These are phyloP conservation scores for Wickerhamomyces bisporus DNA, from an alignment of 805 yeast genomes.

Conservation along the genomic window DNA sequence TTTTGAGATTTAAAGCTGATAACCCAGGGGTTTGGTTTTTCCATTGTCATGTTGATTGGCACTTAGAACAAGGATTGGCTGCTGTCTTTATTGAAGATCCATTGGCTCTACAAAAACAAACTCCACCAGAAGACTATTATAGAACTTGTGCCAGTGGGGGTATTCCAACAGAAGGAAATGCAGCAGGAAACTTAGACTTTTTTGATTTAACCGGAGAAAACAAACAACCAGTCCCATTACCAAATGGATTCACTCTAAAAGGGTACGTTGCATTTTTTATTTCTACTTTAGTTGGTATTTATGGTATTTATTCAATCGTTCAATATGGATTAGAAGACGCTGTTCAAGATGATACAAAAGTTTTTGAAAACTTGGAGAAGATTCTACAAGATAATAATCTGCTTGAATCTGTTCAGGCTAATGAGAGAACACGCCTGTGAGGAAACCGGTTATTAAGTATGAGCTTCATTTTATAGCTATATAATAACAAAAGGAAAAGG, in stretches of 20 bases:
- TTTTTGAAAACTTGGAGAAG: slow-evolving; percentile 32
- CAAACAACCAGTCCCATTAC: slow-evolving; percentile 56
- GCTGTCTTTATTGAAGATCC: slow-evolving; percentile 71
- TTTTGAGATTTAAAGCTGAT: slow-evolving; percentile 68
- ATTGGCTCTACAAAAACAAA: slow-evolving; percentile 35
- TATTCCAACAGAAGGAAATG: slow-evolving; percentile 54
- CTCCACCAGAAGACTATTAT: slow-evolving; percentile 43
- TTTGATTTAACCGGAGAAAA: slow-evolving; percentile 56
- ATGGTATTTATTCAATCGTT: slow-evolving; percentile 55
- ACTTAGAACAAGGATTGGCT: slow-evolving; percentile 77
- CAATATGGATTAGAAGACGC: slow-evolving; percentile 65
- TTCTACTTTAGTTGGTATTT: slow-evolving; percentile 51
- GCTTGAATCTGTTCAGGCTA: slow-evolving; percentile 9
- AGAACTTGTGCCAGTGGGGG: slow-evolving; percentile 43
- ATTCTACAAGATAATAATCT: slow-evolving; percentile 26
- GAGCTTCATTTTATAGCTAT: too few relatives aligned
- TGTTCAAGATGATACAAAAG: slow-evolving; percentile 40
- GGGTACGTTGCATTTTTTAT: slow-evolving; percentile 61
- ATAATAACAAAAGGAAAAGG: too few relatives aligned
- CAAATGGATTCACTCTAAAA: slow-evolving; percentile 63
- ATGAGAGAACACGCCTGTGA: slow-evolving; percentile 17
- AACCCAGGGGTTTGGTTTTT: slow-evolving; percentile 94
- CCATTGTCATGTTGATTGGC: slow-evolving; percentile 91
- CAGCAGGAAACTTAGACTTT: slow-evolving; percentile 64
- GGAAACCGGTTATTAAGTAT: too few relatives aligned